A percentile compares a stretch with the other conserved stretches of the same genome.
Evolutionary conservation across 176 grass and related monocot genomes (phyloP).

Genomic region (Triticum timopheevii): DNA sequence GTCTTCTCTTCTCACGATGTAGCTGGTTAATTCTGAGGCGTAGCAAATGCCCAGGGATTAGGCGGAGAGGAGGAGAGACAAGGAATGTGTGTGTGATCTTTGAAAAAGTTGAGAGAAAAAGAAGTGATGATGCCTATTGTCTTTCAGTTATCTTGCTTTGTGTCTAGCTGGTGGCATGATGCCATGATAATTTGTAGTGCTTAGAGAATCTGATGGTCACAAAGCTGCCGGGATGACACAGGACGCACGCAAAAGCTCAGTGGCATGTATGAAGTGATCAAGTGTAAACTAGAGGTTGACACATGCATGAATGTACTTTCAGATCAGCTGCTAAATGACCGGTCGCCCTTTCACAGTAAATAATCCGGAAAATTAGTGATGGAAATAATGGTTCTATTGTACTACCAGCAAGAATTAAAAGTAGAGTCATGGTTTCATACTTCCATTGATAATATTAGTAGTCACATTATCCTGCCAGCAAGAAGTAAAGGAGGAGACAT

Average conservation of each 20-base stretch:
- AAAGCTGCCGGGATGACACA: conserved; percentile 6
- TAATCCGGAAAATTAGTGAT: not conserved
- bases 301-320: not conserved
- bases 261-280: not conserved
- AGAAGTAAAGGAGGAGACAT: too few relatives aligned
- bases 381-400: not conserved
- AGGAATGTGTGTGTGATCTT: conserved; percentile 50
- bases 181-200: conserved; percentile 16
- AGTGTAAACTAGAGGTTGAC: not conserved
- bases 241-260: not conserved
- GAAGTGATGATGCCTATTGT: conserved; percentile 39
- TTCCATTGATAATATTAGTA: too few relatives aligned
- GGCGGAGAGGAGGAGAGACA: conserved; percentile 22
- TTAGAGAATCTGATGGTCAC: conserved; percentile 30
- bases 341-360: not conserved
- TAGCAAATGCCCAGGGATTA: conserved; percentile 23
- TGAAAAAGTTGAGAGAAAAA: conserved; percentile 13
- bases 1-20: conserved; percentile 24
- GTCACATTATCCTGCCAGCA: too few relatives aligned
- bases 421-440: too few relatives aligned
- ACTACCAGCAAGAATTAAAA: too few relatives aligned
- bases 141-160: conserved; percentile 46
- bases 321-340: not conserved
- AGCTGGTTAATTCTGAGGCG: conserved; percentile 10
- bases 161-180: conserved; percentile 20